A percentile compares a stretch with the other conserved stretches of the same genome.
phyloP scores from a whole-genome alignment of 257 asterid species.

The Penstemon davidsonii region DNA sequence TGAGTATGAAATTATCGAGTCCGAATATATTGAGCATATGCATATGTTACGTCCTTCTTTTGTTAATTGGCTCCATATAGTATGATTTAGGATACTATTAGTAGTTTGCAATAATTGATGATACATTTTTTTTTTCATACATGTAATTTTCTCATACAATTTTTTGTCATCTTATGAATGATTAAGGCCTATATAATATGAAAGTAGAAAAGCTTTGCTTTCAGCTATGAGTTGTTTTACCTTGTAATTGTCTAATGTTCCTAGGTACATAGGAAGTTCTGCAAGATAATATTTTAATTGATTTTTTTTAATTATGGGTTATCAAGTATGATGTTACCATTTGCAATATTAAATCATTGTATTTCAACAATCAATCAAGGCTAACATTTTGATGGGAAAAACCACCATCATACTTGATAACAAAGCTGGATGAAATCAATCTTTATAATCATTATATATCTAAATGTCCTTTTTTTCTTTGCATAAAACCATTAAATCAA shows the following conservation, averaged over 20 bases:
- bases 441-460: too few species aligned
- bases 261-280: slow-evolving; percentile 17
- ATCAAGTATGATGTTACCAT: not conserved
- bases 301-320: not conserved
- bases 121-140: too few species aligned
- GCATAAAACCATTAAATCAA: too few species aligned
- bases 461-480: too few species aligned
- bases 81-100: too few species aligned
- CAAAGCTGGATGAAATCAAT: too few species aligned
- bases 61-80: too few species aligned
- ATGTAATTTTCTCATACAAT: too few species aligned
- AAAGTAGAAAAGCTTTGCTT: not conserved
- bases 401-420: not conserved
- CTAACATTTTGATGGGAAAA: slow-evolving; percentile 8
- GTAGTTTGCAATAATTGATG: too few species aligned
- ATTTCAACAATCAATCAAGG: not conserved
- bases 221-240: slow-evolving; percentile 8
- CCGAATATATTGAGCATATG: too few species aligned
- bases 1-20: too few species aligned
- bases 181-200: not conserved
- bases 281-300: slow-evolving; percentile 19
- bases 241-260: slow-evolving; percentile 25
- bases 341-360: slow-evolving; percentile 1
- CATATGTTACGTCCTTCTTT: too few species aligned
- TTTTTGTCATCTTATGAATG: not conserved